Percentiles rank a stretch among this genome's conserved stretches.
These are phyloP conservation scores for Exophiala lecanii-corni DNA, from an alignment of 2,329 filamentous ascomycete species.

Conservation along the genomic window DNA sequence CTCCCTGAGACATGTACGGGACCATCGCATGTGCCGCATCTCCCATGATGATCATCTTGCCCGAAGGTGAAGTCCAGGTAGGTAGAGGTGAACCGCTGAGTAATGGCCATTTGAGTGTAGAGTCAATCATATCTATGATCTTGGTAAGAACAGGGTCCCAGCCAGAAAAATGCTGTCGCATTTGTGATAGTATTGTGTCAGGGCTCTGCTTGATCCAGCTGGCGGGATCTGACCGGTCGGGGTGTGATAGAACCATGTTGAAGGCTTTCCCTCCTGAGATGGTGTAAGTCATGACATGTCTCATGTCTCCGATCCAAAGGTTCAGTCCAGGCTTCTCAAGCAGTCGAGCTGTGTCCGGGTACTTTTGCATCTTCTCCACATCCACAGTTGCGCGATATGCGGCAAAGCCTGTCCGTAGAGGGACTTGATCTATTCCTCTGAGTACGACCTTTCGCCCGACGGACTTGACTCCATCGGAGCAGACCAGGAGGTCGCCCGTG, in stretches of 20 bases:
- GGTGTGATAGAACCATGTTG: slow-evolving; percentile 46
- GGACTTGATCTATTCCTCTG: slow-evolving; percentile 21
- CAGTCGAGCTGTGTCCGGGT: slow-evolving; percentile 19
- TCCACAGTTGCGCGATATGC: slow-evolving; percentile 23
- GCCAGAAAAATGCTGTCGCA: slow-evolving; percentile 20
- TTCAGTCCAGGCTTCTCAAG: slow-evolving; percentile 15
- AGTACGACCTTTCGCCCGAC: slow-evolving; percentile 16
- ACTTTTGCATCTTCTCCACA: slow-evolving; percentile 16
- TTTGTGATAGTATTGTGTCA: slow-evolving; percentile 32
- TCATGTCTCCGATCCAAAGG: slow-evolving; percentile 29
- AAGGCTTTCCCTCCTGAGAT: slow-evolving; percentile 36
- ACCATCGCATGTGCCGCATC: slow-evolving; percentile 45
- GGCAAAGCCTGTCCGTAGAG: slow-evolving; percentile 18
- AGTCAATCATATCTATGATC: slow-evolving; percentile 34
- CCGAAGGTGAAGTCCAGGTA: slow-evolving; percentile 29
- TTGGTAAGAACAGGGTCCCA: slow-evolving; percentile 31
- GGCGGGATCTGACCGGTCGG: slow-evolving; percentile 34
- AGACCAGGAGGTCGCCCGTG: slow-evolving; percentile 36
- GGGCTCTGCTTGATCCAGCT: slow-evolving; percentile 28
- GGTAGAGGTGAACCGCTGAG: slow-evolving; percentile 27
- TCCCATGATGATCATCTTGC: slow-evolving; percentile 37
- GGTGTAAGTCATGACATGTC: slow-evolving; percentile 31
- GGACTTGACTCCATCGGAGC: slow-evolving; percentile 34
- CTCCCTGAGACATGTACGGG: slow-evolving; percentile 42
- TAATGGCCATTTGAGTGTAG: slow-evolving; percentile 34